A percentile compares a stretch with the other conserved stretches of the same genome.
Conservation (phyloP, 768 basidiomycete species). For the Pilatotrama ljubarskyi region DNA sequence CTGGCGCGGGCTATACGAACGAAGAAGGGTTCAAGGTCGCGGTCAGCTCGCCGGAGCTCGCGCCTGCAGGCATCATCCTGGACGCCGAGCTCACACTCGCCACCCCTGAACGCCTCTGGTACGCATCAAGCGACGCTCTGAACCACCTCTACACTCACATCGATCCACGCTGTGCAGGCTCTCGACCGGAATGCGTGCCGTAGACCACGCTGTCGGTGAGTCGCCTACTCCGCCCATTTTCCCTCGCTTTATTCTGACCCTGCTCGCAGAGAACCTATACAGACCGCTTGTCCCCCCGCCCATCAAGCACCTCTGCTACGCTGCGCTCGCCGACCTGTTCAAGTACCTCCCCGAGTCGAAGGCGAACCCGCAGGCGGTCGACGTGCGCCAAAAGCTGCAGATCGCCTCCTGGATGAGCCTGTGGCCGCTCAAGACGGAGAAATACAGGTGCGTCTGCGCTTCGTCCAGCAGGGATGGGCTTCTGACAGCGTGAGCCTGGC, state of each 20-base stretch:
- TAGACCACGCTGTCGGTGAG: conserved; percentile 78
- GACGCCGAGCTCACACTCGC: conserved; percentile 73
- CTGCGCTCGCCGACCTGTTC: conserved; percentile 71
- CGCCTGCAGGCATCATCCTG: conserved; percentile 72
- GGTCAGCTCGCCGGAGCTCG: conserved; percentile 55
- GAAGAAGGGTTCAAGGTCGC: conserved; percentile 67
- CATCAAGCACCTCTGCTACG: conserved; percentile 62
- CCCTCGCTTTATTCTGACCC: neutral
- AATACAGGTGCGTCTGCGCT: conserved; percentile 44
- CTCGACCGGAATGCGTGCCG: conserved; percentile 74
- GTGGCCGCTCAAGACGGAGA: conserved; percentile 63
- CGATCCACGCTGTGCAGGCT: conserved; percentile 45
- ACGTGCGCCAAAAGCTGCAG: conserved; percentile 66
- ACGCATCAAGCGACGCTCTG: conserved; percentile 16
- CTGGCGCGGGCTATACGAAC: conserved; percentile 63
- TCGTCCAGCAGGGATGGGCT: neutral
- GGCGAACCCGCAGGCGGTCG: conserved; percentile 54
- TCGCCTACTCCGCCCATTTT: neutral
- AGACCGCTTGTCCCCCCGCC: conserved; percentile 55
- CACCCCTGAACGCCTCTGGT: conserved; percentile 80
- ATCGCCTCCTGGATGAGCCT: conserved; percentile 81
- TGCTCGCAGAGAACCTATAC: conserved; percentile 60
- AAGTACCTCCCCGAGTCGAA: conserved; percentile 68
- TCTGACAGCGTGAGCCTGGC: neutral
- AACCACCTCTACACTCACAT: no score